A percentile compares a stretch with the other conserved stretches of the same genome.
These are phyloP conservation scores for Onygena corvina DNA, from an alignment of 2,329 filamentous ascomycete species.

Conservation along the genomic window DNA sequence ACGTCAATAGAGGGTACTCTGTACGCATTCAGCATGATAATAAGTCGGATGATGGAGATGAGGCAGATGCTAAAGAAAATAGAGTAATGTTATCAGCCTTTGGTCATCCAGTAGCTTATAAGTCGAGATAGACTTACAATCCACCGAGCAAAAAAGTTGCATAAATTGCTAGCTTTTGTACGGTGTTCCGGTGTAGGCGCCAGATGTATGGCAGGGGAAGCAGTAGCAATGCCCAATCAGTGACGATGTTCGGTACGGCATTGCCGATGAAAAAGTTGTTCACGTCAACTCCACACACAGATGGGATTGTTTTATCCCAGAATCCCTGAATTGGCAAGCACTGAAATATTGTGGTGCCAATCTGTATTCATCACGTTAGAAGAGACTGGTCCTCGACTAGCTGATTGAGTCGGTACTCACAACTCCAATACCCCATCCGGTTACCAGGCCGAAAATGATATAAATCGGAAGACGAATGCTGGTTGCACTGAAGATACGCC, in stretches of 20 bases:
- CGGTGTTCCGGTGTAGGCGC: constrained; percentile 17
- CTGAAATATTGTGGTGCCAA: constrained; percentile 6
- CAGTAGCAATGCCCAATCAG: constrained; percentile 19
- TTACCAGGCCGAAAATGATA: neutral
- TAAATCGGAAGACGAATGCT: constrained; percentile 4
- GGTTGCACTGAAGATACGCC: constrained; percentile 3
- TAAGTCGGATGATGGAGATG: constrained; percentile 6
- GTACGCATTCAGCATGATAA: neutral
- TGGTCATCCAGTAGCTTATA: neutral
- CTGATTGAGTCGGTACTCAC: neutral
- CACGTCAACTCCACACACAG: constrained; percentile 8
- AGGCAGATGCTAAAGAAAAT: neutral
- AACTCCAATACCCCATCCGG: constrained; percentile 7
- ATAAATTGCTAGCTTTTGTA: constrained; percentile 16
- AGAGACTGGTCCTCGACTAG: neutral
- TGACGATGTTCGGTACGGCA: constrained; percentile 30
- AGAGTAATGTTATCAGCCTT: neutral
- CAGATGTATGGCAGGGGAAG: constrained; percentile 21
- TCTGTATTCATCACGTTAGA: neutral
- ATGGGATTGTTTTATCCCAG: constrained; percentile 7
- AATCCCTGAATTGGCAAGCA: constrained; percentile 7
- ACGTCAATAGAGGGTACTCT: constrained; percentile 4
- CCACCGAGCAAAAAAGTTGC: constrained; percentile 16
- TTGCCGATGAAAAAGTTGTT: constrained; percentile 37
- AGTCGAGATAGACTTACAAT: constrained; percentile 19